These are phyloP conservation scores for Neonectria faginata DNA, from an alignment of 2,329 filamentous ascomycete genomes.

Conservation along the genomic window DNA sequence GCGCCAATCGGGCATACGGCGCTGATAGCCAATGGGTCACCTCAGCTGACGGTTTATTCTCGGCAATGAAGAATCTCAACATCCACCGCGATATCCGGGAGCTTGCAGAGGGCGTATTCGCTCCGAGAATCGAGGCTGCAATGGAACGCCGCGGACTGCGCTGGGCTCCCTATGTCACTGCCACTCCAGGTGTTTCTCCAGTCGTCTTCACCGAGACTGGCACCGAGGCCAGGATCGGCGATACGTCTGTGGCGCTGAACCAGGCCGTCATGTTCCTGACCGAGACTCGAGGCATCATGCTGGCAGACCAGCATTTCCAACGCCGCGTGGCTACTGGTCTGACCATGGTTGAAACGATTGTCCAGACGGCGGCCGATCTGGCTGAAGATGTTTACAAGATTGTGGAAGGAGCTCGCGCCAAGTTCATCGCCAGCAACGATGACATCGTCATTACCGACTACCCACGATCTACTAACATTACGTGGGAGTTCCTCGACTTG, in stretches of 20 bases:
- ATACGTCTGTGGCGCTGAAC: slow-evolving; percentile 42
- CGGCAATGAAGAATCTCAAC: slow-evolving; percentile 46
- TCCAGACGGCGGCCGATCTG: slow-evolving; percentile 44
- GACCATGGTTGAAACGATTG: slow-evolving; percentile 40
- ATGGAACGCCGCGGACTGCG: slow-evolving; percentile 41
- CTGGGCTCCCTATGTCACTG: slow-evolving; percentile 46
- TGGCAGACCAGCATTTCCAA: slow-evolving; percentile 50
- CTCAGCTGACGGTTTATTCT: slow-evolving; percentile 44
- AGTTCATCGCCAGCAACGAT: slow-evolving; percentile 39
- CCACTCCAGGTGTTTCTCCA: slow-evolving; percentile 26
- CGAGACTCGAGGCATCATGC: slow-evolving; percentile 46
- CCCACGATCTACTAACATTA: slow-evolving; percentile 36
- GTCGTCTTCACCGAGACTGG: slow-evolving; percentile 44
- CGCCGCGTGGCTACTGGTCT: slow-evolving; percentile 46
- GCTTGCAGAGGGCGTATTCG: slow-evolving; percentile 37
- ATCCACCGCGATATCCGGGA: slow-evolving; percentile 46
- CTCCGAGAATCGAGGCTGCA: slow-evolving; percentile 34
- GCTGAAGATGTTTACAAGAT: slow-evolving; percentile 34
- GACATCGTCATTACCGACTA: slow-evolving; percentile 45
- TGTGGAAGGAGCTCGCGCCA: slow-evolving; percentile 39
- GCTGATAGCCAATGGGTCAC: slow-evolving; percentile 40
- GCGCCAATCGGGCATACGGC: slow-evolving; percentile 42
- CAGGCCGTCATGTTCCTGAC: slow-evolving; percentile 45
- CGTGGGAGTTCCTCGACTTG: slow-evolving; percentile 45
- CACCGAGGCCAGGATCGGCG: slow-evolving; percentile 41